Base-by-base conservation (phyloP, 2,329 filamentous ascomycete genomes). In the Diaporthe citriasiana region DNA sequence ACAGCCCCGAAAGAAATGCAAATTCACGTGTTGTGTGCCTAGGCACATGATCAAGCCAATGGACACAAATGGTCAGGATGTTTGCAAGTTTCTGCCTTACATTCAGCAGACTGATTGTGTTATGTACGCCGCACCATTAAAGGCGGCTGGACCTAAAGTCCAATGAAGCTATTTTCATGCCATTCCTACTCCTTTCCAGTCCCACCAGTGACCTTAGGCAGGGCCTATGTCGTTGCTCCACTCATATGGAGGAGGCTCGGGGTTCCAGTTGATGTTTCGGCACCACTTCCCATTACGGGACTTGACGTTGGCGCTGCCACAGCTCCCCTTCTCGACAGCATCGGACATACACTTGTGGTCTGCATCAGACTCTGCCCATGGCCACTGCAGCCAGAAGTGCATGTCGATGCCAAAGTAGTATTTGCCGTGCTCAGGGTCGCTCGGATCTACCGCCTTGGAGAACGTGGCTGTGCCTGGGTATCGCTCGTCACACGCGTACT, bases 231-330 rank as follows among this genome's bases (percentile, higher is more conserved):
- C 68, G 7, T 7, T 57, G 25, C n/a, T 51, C 68, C 68, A 70
- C 51, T 57, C 68, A 7, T 25, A 1, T 0, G 47, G 25, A 15
- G 51, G 38, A 27, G 51, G 38, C 7, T 30, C 2, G 4, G 68
- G 68, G 2, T 15, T 25, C 50, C 68, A 71, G 53, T 59, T 8
- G 38, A 51, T 8, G 2, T 33, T 40, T 1, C 69, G 69, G 53
- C 69, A 71, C 55, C 55, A 71, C 69, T 53, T 33, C 12, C 69
- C 69, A 22, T 71, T 71, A 4, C 10, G 2, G 0, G 69, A 56
- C 53, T 47, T 40, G n/a, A 71, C 33, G 9, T 19, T 15, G 0
- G 45, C 25, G 1, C n/a, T 1, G 1, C 3, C 22, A 40, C 70
- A 71, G 33, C 56, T 71, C 13, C 19, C 56, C 42, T 0, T 10